Base-by-base conservation (phyloP, 257 asterid species). In the Thymus quinquecostatus region DNA sequence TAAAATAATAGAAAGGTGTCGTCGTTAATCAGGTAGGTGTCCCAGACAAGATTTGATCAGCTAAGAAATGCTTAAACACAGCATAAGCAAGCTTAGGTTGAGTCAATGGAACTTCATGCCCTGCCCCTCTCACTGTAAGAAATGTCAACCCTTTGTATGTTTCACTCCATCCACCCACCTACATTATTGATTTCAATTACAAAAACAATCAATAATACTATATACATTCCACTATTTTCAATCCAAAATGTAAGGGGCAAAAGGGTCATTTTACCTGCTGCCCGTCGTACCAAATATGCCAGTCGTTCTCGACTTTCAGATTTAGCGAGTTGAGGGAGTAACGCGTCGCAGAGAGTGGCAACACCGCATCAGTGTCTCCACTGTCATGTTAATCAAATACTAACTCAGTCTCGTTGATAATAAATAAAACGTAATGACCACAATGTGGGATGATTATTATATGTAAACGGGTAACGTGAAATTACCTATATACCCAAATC, bases 151-250 rank as follows among this genome's bases (percentile, higher is more conserved):
- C 95, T 75, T 77, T 79, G 29, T 84, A 82, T 9, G 74, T 85
- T 81, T 86, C 84, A 70, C 81, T 88, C 95, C 95, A 88, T 34
- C 95, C 91, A 75, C 88, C 89, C 44, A 84, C 89, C 95, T 88
- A 41, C 43, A 3, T n/a, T 34, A 30, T 54, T 66, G 8, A 28
- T 13, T 32, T 21, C 21, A n/a, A 41, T 41, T 1, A 41, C 7
- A 21, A 51, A 65, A 12, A 28, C 13, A 33, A n/a, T 38, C 0
- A 3, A 21, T 21, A 21, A 21, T 21, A 21, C 21, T 21, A 21
- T 21, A 21, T 21, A 21, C 21, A 21, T 21, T 21, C 21, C 21
- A 21, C 21, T 21, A 21, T 21, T 21, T 21, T 21, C 21, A 21
- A 21, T 21, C 21, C 21, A 21, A 21, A 21, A 21, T 21, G 21